Conservation (phyloP, 805 yeast genomes). For the Saccharomyces eubayanus region DNA sequence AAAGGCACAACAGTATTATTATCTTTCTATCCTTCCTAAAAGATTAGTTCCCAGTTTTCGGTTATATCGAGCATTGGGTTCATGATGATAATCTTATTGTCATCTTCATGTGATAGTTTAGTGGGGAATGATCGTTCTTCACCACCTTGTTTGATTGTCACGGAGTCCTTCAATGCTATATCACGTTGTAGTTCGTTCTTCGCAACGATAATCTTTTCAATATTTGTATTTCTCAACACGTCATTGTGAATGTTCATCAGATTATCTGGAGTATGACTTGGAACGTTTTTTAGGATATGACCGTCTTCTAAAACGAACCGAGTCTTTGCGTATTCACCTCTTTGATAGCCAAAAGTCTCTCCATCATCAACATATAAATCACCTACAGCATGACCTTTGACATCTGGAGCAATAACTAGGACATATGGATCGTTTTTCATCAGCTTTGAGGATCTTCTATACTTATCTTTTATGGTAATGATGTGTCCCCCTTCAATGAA, state of each 20-base stretch:
- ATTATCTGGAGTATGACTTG: slow-evolving; percentile 20
- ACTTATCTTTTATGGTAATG: slow-evolving; percentile 56
- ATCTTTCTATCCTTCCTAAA: slow-evolving; percentile 11
- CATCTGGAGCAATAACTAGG: slow-evolving; percentile 50
- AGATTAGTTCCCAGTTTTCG: slow-evolving; percentile 40
- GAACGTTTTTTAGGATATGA: slow-evolving; percentile 27
- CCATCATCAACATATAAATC: slow-evolving; percentile 80
- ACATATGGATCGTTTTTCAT: slow-evolving; percentile 80
- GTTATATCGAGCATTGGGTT: slow-evolving; percentile 44
- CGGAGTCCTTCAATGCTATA: slow-evolving; percentile 3
- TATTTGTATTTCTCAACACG: slow-evolving; percentile 30
- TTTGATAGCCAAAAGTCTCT: slow-evolving; percentile 49
- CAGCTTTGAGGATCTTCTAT: slow-evolving; percentile 69
- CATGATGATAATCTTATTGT: slow-evolving; percentile 31
- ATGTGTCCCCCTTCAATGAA: slow-evolving; percentile 74
- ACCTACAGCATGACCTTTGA: slow-evolving; percentile 45
- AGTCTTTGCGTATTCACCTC: slow-evolving; percentile 43
- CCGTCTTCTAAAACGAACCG: slow-evolving; percentile 33
- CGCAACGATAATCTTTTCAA: slow-evolving; percentile 51
- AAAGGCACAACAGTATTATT: neutral
- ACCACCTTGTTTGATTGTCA: slow-evolving; percentile 33
- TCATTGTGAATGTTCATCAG: slow-evolving; percentile 3
- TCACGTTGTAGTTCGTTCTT: slow-evolving; percentile 22
- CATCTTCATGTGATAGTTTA: slow-evolving; percentile 5
- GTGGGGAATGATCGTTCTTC: slow-evolving; percentile 32